Conservation (phyloP, 805 yeast species). For the Grigorovia jiainica region DNA sequence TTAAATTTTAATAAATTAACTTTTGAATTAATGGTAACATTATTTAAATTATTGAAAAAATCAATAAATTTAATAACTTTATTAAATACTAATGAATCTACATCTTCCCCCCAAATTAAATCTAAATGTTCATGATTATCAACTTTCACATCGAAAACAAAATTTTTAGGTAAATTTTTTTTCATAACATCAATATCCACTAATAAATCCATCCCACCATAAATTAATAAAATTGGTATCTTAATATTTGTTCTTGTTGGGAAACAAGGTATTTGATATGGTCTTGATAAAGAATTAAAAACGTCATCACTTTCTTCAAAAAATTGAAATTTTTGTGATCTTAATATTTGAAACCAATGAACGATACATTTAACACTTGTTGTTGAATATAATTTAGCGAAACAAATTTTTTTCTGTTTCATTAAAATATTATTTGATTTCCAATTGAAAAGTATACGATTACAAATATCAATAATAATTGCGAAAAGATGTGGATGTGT, state of each 20-base stretch:
- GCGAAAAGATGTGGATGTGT: constrained; percentile 25
- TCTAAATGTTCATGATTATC: constrained; percentile 81
- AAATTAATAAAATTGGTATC: constrained; percentile 67
- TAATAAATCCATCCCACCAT: constrained; percentile 72
- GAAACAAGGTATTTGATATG: constrained; percentile 29
- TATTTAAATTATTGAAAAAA: constrained; percentile 15
- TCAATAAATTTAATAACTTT: constrained; percentile 33
- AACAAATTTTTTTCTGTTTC: constrained; percentile 68
- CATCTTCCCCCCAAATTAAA: constrained; percentile 76
- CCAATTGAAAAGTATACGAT: constrained; percentile 73
- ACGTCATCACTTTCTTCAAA: constrained; percentile 55
- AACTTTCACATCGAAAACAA: constrained; percentile 47
- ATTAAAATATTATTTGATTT: constrained; percentile 56
- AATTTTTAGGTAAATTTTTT: constrained; percentile 48
- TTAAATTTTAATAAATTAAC: not conserved
- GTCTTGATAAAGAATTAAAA: constrained; percentile 29
- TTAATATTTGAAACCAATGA: constrained; percentile 92
- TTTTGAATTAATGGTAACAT: not conserved
- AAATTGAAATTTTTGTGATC: constrained; percentile 75
- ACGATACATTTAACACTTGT: constrained; percentile 88
- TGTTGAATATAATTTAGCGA: constrained; percentile 81
- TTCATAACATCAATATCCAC: constrained; percentile 79
- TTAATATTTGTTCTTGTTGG: constrained; percentile 58
- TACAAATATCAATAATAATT: constrained; percentile 58
- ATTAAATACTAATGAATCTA: constrained; percentile 37